These are phyloP conservation scores for Trematosphaeria pertusa DNA, from an alignment of 2,329 filamentous ascomycete species.

Conservation along the genomic window DNA sequence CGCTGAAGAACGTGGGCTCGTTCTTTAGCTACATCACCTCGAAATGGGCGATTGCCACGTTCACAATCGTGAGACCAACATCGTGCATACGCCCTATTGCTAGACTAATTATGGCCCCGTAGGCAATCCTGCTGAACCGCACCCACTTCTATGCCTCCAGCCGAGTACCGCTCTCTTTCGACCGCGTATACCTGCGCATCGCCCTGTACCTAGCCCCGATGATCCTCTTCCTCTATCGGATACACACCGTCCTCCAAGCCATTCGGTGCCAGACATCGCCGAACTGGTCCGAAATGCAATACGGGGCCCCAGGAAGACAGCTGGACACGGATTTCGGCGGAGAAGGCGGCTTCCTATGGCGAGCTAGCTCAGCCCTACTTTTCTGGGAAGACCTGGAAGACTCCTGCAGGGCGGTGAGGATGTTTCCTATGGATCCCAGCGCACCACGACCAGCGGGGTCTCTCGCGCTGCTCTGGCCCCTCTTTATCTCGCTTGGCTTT, in stretches of 20 bases:
- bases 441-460: slow-evolving; percentile 73
- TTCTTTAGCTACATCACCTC: slow-evolving; percentile 76
- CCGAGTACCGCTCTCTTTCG: slow-evolving; percentile 76
- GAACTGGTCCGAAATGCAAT: slow-evolving; percentile 54
- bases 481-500: slow-evolving; percentile 71
- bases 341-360: slow-evolving; percentile 73
- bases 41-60: slow-evolving; percentile 86
- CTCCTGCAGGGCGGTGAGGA: slow-evolving; percentile 77
- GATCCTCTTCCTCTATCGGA: slow-evolving; percentile 61
- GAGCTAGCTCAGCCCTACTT: slow-evolving; percentile 73
- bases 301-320: slow-evolving; percentile 52
- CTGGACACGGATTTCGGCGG: slow-evolving; percentile 58
- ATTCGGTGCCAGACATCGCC: slow-evolving; percentile 86
- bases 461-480: slow-evolving; percentile 75
- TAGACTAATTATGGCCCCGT: no score
- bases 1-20: slow-evolving; percentile 75
- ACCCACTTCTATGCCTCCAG: slow-evolving; percentile 94
- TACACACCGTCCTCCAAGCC: slow-evolving; percentile 75
- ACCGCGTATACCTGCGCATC: slow-evolving; percentile 64
- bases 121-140: slow-evolving; percentile 84
- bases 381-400: slow-evolving; percentile 75
- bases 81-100: no score
- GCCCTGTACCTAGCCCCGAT: slow-evolving; percentile 42
- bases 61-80: slow-evolving; percentile 68
- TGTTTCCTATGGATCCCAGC: slow-evolving; percentile 65